phyloP scores from a whole-genome alignment of 805 yeast species.

The Ogataea siamensis region DNA sequence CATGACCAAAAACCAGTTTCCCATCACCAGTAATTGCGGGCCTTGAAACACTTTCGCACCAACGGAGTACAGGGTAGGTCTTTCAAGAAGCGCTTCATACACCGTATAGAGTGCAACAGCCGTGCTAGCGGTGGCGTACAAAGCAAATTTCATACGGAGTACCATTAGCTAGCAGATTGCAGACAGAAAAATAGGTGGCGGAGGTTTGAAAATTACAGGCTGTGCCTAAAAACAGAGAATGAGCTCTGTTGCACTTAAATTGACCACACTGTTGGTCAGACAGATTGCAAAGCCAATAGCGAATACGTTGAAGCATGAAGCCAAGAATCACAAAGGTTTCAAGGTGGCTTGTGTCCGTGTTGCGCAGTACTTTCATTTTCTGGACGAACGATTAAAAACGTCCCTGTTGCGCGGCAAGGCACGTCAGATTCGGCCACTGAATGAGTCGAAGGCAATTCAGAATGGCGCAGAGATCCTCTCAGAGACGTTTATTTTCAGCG shows the following conservation, averaged over 20 bases:
- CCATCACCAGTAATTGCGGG: conserved; percentile 39
- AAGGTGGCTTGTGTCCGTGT: conserved; percentile 58
- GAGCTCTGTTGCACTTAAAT: conserved; percentile 76
- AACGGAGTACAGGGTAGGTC: conserved; percentile 50
- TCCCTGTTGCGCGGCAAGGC: conserved; percentile 53
- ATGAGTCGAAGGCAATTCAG: conserved; percentile 79
- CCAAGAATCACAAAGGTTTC: conserved; percentile 68
- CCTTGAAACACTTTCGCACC: conserved; percentile 53
- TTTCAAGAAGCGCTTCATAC: conserved; percentile 36
- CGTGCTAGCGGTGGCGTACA: conserved; percentile 33
- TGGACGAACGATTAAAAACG: conserved; percentile 63
- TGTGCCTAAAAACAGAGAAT: conserved; percentile 33
- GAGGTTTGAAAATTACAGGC: conserved; percentile 10
- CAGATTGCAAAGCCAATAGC: conserved; percentile 82
- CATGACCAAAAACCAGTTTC: conserved; percentile 42
- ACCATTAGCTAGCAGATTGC: conserved; percentile 3
- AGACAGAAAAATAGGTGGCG: conserved; percentile 10
- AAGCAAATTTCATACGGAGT: conserved; percentile 16
- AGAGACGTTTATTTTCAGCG: conserved; percentile 73
- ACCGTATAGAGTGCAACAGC: conserved; percentile 37
- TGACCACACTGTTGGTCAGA: conserved; percentile 66
- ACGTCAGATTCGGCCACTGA: conserved; percentile 67
- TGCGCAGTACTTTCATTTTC: conserved; percentile 69
- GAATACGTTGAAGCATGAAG: conserved; percentile 65
- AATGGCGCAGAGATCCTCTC: conserved; percentile 78